A percentile compares a stretch with the other conserved stretches of the same genome.
These are phyloP conservation scores for Mycena sp. DNA, from an alignment of 1,284 basidiomycete species.

Conservation along the genomic window DNA sequence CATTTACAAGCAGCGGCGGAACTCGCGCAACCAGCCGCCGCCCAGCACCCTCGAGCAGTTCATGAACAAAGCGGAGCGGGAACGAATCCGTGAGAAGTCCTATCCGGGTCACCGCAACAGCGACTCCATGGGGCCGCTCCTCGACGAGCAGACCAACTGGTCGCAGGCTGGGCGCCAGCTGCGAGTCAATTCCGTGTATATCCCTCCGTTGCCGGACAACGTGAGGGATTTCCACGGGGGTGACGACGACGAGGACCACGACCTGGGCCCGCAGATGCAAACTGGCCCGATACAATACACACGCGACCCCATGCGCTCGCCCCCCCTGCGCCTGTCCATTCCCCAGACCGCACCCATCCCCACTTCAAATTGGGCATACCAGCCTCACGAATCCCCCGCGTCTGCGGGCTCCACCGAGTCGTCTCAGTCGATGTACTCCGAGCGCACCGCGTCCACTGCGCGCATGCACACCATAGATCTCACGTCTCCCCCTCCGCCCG, in stretches of 20 bases:
- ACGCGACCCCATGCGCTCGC: not conserved
- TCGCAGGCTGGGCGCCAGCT: slow-evolving; percentile 1
- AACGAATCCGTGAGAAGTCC: not conserved
- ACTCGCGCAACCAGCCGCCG: not conserved
- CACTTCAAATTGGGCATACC: not conserved
- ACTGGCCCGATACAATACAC: slow-evolving; percentile 1
- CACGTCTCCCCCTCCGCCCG: slow-evolving; percentile 17
- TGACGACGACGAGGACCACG: slow-evolving; percentile 6
- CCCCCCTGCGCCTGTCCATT: slow-evolving; percentile 10
- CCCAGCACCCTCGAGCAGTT: slow-evolving; percentile 5
- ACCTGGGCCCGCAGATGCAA: not conserved
- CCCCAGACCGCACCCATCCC: not conserved
- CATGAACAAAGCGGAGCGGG: slow-evolving; percentile 5
- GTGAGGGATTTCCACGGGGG: not conserved
- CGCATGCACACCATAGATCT: slow-evolving; percentile 22
- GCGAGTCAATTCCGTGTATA: not conserved
- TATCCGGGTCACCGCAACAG: slow-evolving; percentile 1
- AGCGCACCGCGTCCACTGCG: slow-evolving; percentile 3
- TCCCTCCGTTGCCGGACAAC: slow-evolving; percentile 1
- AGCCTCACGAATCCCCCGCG: not conserved
- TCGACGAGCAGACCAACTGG: not conserved
- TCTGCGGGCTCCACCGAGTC: not conserved
- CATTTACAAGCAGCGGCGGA: slow-evolving; percentile 4
- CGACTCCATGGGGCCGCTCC: slow-evolving; percentile 16
- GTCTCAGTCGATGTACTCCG: slow-evolving; percentile 22